Percentiles rank a stretch among this genome's conserved stretches.
phyloP scores from a whole-genome alignment of 1,139 yeast genomes.

The Yamadazyma aaseri region DNA sequence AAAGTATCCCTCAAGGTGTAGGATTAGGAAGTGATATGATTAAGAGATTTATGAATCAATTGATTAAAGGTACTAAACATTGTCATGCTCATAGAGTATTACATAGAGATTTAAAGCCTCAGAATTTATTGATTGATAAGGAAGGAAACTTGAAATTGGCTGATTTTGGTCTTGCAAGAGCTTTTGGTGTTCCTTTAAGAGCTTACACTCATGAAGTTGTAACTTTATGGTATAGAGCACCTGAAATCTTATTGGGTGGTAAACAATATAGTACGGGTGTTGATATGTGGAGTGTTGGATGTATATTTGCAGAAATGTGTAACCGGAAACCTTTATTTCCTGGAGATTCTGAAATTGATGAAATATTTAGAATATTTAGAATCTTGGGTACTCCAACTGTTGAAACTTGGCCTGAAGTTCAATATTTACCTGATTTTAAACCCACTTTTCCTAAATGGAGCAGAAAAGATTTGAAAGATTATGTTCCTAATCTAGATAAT shows the following conservation, averaged over 20 bases:
- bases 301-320: slow-evolving; percentile 98
- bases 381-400: slow-evolving; percentile 94
- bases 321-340: slow-evolving; percentile 94
- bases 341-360: slow-evolving; percentile 97
- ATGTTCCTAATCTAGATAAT: slow-evolving; percentile 78
- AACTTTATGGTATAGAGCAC: slow-evolving; percentile 97
- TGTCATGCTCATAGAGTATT: slow-evolving; percentile 94
- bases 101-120: slow-evolving; percentile 96
- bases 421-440: slow-evolving; percentile 90
- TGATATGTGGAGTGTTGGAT: slow-evolving; percentile 98
- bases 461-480: slow-evolving; percentile 64
- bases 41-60: slow-evolving; percentile 88
- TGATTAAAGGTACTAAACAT: slow-evolving; percentile 88
- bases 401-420: slow-evolving; percentile 94
- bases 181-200: slow-evolving; percentile 94
- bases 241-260: slow-evolving; percentile 93
- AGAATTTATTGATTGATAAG: slow-evolving; percentile 86
- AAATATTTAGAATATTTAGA: slow-evolving; percentile 91
- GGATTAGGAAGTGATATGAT: slow-evolving; percentile 90
- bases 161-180: slow-evolving; percentile 96
- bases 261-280: slow-evolving; percentile 97
- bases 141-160: slow-evolving; percentile 95
- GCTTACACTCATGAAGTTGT: slow-evolving; percentile 98
- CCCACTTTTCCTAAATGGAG: slow-evolving; percentile 96
- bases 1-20: slow-evolving; percentile 85